Evolutionary conservation across 1,139 yeast species (phyloP), one percentile per base, ranked within the genome.

Genomic region (Pichia sp.): DNA sequence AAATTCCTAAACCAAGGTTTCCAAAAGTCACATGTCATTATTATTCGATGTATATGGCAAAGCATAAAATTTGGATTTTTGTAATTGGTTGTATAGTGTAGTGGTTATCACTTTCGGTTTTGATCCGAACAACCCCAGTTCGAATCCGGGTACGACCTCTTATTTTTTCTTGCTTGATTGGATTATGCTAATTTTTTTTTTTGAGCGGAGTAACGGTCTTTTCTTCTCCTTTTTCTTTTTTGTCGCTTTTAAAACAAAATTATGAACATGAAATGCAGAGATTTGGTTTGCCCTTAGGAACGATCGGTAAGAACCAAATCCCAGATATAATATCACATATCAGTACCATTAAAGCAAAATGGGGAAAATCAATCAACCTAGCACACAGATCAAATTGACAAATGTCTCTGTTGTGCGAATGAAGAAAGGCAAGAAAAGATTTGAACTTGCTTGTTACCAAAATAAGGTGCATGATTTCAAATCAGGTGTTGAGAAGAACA

Each of bases 401-500:
- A 93, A 93, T 71, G 98, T 93, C 46, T 91, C 99, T 30, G 75
- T 93, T 58, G 97, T 93, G 52, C 79, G 95, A 52, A 84, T 93
- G 83, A 88, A 87, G 66, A 90, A 88, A 68, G 96, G 93, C 36
- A 89, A 89, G 67, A 88, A 89, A 71, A 75, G 97, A 60, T 93
- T 91, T 66, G 99, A 93, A 71, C 81, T 95, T 49, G 99, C 98
- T 0, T 93, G 99, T 68, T 93, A 93, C 70, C 97, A 90, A 67
- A 93, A 93, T 67, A 93, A 95, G 67, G 97, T 93, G 12, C 98
- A 92, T 67, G 99, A 93, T 71, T 93, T 93, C 85, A 77, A 97
- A 64, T 80, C 81, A 68, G 91, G 86, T 68, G 85, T 84, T 73
- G 99, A 95, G 67, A 93, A 89, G 63, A 97, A 93, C 68, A 70